These are phyloP conservation scores for Backusella tarrabulga DNA, from an alignment of 192 early-diverging fungal genomes.

Conservation along the genomic window DNA sequence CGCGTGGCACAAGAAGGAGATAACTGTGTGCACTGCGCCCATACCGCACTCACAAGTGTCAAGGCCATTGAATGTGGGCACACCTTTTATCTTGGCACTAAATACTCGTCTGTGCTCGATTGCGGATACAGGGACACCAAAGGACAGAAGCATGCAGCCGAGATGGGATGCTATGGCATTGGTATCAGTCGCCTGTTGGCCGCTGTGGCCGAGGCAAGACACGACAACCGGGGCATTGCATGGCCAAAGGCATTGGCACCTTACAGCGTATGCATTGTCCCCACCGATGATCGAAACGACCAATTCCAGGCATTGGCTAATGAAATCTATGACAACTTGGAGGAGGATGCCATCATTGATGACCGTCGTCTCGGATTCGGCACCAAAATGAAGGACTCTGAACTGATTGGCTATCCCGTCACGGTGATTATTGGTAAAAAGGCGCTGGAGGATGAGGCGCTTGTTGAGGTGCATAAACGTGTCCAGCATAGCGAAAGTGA, in stretches of 20 bases:
- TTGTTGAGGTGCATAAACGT: slow-evolving; percentile 52
- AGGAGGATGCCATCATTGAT: slow-evolving; percentile 61
- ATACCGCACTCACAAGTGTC: slow-evolving; percentile 21
- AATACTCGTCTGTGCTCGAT: slow-evolving; percentile 74
- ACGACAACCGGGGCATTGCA: slow-evolving; percentile 64
- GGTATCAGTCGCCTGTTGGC: slow-evolving; percentile 83
- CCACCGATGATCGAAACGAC: slow-evolving; percentile 44
- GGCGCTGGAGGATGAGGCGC: slow-evolving; percentile 35
- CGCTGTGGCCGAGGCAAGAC: slow-evolving; percentile 71
- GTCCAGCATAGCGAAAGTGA: slow-evolving; percentile 15
- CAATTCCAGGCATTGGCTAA: slow-evolving; percentile 30
- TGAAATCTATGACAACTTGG: slow-evolving; percentile 45
- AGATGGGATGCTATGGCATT: slow-evolving; percentile 94
- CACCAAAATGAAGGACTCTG: slow-evolving; percentile 79
- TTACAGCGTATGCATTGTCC: slow-evolving; percentile 65
- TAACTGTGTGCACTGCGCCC: slow-evolving; percentile 40
- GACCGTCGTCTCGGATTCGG: slow-evolving; percentile 71
- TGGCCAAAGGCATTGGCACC: slow-evolving; percentile 87
- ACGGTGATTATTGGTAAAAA: slow-evolving; percentile 74
- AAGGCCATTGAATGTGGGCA: slow-evolving; percentile 85
- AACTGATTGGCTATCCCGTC: slow-evolving; percentile 80
- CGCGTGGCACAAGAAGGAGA: slow-evolving; percentile 50
- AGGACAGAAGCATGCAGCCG: slow-evolving; percentile 45
- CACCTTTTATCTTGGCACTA: slow-evolving; percentile 88
- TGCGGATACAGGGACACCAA: slow-evolving; percentile 47